phyloP scores from a whole-genome alignment of 2,329 filamentous ascomycete species.

The Colletotrichum australisinense region DNA sequence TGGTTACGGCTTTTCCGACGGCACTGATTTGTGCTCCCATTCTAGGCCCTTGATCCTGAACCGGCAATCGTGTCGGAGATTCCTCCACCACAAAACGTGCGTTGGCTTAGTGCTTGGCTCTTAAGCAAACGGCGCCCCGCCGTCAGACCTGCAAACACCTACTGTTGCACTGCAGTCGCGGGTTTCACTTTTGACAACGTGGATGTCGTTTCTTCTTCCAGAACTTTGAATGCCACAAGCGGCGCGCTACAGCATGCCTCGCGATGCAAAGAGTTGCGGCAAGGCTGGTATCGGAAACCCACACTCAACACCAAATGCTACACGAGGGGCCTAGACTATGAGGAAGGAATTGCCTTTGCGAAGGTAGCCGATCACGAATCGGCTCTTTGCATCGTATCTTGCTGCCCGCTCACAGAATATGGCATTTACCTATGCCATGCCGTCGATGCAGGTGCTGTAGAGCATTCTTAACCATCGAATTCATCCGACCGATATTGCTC shows the following conservation, averaged over 20 bases:
- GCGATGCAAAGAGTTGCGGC: background rate
- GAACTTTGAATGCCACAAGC: background rate
- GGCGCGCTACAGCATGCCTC: background rate
- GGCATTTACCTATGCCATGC: background rate
- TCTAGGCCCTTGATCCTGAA: slow-evolving; percentile 20
- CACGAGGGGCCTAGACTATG: background rate
- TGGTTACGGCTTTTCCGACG: background rate
- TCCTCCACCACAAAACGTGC: background rate
- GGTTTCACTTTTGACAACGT: slow-evolving; percentile 24
- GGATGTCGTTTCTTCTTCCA: background rate
- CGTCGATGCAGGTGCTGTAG: background rate
- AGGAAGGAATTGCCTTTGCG: background rate
- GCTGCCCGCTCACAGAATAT: background rate
- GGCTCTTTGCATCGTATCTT: background rate
- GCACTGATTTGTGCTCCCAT: background rate
- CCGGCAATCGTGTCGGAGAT: background rate
- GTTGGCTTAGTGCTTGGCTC: slow-evolving; percentile 4
- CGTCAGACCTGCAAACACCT: slow-evolving; percentile 8
- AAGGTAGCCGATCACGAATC: background rate
- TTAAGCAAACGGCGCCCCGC: slow-evolving; percentile 10
- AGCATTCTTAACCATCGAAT: slow-evolving; percentile 13
- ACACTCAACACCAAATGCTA: background rate
- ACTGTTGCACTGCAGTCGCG: slow-evolving; percentile 11
- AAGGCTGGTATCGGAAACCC: slow-evolving; percentile 5
- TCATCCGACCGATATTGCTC: background rate